Evolutionary conservation across 2,329 filamentous ascomycete species (phyloP).

Genomic region (Penicillium sp.): DNA sequence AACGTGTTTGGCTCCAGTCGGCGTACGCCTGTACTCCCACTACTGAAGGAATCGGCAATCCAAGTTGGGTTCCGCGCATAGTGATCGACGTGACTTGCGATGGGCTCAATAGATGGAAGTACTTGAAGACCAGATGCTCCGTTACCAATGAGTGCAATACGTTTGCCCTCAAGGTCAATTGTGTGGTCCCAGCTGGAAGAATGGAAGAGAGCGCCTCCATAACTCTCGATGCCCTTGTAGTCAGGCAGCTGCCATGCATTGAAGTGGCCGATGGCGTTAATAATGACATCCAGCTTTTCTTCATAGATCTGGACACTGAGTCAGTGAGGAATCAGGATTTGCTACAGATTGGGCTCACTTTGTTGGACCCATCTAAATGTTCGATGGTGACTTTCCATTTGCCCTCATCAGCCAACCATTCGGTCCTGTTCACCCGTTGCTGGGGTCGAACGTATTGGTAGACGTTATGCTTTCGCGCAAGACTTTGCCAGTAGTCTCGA

Average conservation of each 20-base stretch:
- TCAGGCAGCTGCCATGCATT: constrained; percentile 64
- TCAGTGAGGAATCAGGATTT: neutral
- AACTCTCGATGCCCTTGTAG: constrained; percentile 57
- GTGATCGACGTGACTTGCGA: constrained; percentile 55
- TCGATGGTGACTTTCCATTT: constrained; percentile 56
- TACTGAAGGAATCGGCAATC: constrained; percentile 64
- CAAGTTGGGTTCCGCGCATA: constrained; percentile 66
- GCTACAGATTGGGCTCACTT: constrained; percentile 10
- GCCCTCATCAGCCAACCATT: constrained; percentile 54
- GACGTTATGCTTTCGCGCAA: constrained; percentile 64
- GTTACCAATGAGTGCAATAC: constrained; percentile 62
- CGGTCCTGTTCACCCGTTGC: constrained; percentile 54
- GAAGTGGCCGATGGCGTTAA: constrained; percentile 64
- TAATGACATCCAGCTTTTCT: constrained; percentile 58
- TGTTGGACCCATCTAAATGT: constrained; percentile 31
- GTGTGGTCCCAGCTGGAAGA: constrained; percentile 59
- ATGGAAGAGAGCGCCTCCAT: constrained; percentile 57
- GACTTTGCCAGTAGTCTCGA: constrained; percentile 61
- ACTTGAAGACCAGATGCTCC: constrained; percentile 60
- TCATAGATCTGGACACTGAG: constrained; percentile 34
- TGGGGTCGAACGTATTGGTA: constrained; percentile 58
- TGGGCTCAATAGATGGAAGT: constrained; percentile 40
- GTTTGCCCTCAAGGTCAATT: constrained; percentile 50
- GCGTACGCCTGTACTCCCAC: constrained; percentile 44
- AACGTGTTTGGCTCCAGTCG: constrained; percentile 58